Evolutionary conservation across 2,329 filamentous ascomycete species (phyloP).

Genomic region (Cordyceps fumosorosea): DNA sequence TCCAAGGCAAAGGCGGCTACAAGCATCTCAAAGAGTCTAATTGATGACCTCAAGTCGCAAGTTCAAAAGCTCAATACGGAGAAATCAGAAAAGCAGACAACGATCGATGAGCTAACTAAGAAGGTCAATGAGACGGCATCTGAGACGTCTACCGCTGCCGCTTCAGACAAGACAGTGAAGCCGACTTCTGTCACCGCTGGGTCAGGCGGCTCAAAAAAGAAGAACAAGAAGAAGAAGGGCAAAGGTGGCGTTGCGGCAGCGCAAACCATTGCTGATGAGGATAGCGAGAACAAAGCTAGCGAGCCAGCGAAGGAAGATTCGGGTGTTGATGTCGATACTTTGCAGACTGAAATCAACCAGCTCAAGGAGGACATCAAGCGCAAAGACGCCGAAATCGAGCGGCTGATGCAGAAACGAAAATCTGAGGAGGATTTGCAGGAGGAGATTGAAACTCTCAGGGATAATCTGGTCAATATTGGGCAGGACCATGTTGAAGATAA

Average conservation of each 20-base stretch:
- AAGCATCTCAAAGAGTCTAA: conserved; percentile 34
- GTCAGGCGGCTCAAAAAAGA: conserved; percentile 38
- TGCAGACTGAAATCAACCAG: conserved; percentile 43
- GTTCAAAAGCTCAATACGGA: conserved; percentile 30
- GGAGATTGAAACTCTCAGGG: conserved; percentile 77
- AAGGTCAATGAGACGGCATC: conserved; percentile 32
- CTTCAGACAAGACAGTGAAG: not conserved
- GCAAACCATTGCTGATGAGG: conserved; percentile 20
- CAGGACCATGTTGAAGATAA: conserved; percentile 80
- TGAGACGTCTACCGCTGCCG: conserved; percentile 20
- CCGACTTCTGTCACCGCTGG: conserved; percentile 19
- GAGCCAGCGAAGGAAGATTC: conserved; percentile 32
- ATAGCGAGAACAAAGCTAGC: conserved; percentile 31
- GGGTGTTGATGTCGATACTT: conserved; percentile 27
- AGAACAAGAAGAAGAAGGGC: conserved; percentile 77
- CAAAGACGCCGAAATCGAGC: conserved; percentile 68
- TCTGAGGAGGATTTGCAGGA: conserved; percentile 75
- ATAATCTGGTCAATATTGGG: conserved; percentile 72
- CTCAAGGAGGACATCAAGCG: conserved; percentile 49
- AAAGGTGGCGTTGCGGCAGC: conserved; percentile 54
- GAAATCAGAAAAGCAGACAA: conserved; percentile 25
- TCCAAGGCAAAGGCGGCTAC: conserved; percentile 33
- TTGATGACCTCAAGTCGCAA: conserved; percentile 31
- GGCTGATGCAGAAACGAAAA: conserved; percentile 61
- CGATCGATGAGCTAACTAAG: conserved; percentile 35